Evolutionary conservation across 495 filamentous ascomycete species (phyloP), one percentile per base, ranked within the genome.

Genomic region (Podospora didyma): DNA sequence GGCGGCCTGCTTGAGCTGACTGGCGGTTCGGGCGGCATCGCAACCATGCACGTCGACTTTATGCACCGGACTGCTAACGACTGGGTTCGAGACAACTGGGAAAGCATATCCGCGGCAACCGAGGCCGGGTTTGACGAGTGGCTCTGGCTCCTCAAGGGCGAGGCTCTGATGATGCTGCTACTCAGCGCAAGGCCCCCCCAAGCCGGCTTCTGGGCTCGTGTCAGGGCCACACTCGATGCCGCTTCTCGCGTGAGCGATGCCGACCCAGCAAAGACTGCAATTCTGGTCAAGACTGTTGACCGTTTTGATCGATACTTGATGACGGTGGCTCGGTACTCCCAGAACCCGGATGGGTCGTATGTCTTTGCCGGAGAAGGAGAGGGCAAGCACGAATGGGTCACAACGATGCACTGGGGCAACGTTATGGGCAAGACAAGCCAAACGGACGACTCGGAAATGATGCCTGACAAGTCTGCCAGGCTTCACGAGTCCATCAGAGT

Each of bases 1-100:
- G 22, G 22, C 9, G 37, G 51, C 0, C 35, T 53, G 3, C 35
- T 53, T 19, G 19, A 53, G 41, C 24, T 51, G 10, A 37, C 48
- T 2, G n/a, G 26, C 7, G 2, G 3, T 16, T 31, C 26, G 24
- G 17, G 7, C 24, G 6, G 6, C 39, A 11, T 21, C 1, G 4
- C 19, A 47, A 24, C n/a, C 10, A 9, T 19, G n/a, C 50, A 19
- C 7, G 50, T 52, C 5, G 51, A 46, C 6, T 53, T 28, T 20
- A 16, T 53, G 10, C 51, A 53, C 31, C 20, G 51, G 4, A 53
- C 51, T 12, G 37, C 24, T n/a, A n/a, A 42, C 11, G 51, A 53
- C 41, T 53, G 51, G 50, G 14, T 53, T 14, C 50, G 28, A 2
- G 34, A 37, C 34, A 37, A 37, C 34, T 37, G 34, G 34, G 2